A percentile compares a stretch with the other conserved stretches of the same genome.
These are phyloP conservation scores for Jackrogersella minutella DNA, from an alignment of 495 filamentous ascomycete species.

Conservation along the genomic window DNA sequence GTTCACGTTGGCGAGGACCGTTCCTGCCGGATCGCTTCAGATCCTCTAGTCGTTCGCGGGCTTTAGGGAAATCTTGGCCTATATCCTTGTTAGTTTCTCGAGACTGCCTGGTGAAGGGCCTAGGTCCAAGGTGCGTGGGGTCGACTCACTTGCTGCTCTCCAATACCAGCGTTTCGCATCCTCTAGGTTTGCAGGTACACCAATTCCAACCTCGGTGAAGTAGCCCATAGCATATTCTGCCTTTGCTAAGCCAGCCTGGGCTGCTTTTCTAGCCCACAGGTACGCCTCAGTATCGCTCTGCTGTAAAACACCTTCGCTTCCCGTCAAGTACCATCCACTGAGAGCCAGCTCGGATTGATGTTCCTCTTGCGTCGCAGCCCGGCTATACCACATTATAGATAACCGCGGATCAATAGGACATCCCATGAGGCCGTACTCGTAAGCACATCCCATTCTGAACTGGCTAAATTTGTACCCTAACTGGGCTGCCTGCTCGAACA, in stretches of 20 bases:
- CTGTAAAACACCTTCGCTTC: slow-evolving; percentile 82
- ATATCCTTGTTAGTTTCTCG: slow-evolving; percentile 36
- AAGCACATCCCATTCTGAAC: slow-evolving; percentile 84
- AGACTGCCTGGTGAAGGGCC: neutral
- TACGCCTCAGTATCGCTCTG: slow-evolving; percentile 97
- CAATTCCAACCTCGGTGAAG: slow-evolving; percentile 95
- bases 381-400: slow-evolving; percentile 92
- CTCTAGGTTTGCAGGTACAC: slow-evolving; percentile 83
- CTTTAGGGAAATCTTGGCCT: slow-evolving; percentile 96
- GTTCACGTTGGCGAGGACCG: slow-evolving; percentile 71
- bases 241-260: slow-evolving; percentile 82
- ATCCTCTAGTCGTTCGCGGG: slow-evolving; percentile 89
- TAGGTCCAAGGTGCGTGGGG: neutral
- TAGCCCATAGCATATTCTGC: slow-evolving; percentile 98
- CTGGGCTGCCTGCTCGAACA: slow-evolving; percentile 89
- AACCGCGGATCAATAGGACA: slow-evolving; percentile 80
- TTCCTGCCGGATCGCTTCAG: slow-evolving; percentile 81
- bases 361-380: slow-evolving; percentile 90
- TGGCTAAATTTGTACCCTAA: slow-evolving; percentile 95
- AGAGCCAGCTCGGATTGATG: slow-evolving; percentile 93
- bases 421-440: slow-evolving; percentile 88
- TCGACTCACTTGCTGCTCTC: slow-evolving; percentile 88
- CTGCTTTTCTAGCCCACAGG: slow-evolving; percentile 94
- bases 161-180: slow-evolving; percentile 99
- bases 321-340: slow-evolving; percentile 96